Conservation (phyloP, 352 stramenopile species). For the Globisporangium canariense region DNA sequence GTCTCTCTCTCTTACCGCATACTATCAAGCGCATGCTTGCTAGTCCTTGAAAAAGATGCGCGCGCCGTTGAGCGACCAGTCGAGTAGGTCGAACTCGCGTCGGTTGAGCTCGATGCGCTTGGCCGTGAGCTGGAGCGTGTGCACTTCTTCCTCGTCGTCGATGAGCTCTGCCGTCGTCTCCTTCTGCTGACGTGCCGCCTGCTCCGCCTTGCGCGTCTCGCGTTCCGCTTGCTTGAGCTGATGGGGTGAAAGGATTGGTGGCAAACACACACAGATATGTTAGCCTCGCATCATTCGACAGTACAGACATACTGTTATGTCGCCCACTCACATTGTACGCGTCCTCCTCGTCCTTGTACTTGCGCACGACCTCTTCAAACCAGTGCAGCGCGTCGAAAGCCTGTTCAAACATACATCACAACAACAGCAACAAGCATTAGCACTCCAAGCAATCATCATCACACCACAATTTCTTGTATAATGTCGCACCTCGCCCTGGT, state of each 20-base stretch:
- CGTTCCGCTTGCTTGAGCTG: conserved; percentile 80
- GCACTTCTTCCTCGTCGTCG: conserved; percentile 84
- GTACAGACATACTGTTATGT: too few species aligned
- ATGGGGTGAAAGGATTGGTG: not conserved
- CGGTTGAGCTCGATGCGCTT: conserved; percentile 87
- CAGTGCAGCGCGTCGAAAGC: conserved; percentile 88
- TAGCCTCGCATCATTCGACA: not conserved
- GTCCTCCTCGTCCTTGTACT: conserved; percentile 84
- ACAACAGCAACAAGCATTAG: conserved; percentile 8
- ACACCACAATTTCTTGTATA: not conserved
- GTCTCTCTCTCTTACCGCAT: not conserved
- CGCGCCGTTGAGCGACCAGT: conserved; percentile 89
- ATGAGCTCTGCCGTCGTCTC: conserved; percentile 83
- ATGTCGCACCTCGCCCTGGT: conserved; percentile 73
- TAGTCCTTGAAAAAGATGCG: conserved; percentile 93
- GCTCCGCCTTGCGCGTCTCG: conserved; percentile 70
- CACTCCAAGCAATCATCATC: conserved; percentile 2
- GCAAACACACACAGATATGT: not conserved
- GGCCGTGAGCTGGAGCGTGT: conserved; percentile 82
- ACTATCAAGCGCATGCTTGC: not conserved
- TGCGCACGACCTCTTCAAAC: conserved; percentile 87
- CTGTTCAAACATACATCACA: conserved; percentile 21
- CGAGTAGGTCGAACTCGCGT: conserved; percentile 87
- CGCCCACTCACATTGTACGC: conserved; percentile 50
- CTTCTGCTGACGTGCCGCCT: conserved; percentile 76